Conservation (phyloP, 805 yeast genomes). For the Metschnikowia hibisci region DNA sequence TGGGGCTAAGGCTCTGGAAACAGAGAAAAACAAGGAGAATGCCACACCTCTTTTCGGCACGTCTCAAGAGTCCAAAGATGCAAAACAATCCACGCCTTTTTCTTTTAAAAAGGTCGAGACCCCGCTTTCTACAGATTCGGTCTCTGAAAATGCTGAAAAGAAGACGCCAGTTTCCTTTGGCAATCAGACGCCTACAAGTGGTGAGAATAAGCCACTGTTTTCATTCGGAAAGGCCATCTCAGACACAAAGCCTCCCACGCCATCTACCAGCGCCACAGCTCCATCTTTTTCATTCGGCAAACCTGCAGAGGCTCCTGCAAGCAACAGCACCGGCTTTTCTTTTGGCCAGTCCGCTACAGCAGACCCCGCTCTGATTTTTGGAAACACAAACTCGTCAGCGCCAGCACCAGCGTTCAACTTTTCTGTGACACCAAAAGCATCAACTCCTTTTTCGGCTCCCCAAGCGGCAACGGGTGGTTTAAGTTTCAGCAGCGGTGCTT, state of each 20-base stretch:
- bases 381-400: conserved; percentile 14
- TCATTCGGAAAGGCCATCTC: conserved; percentile 16
- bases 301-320: conserved; percentile 3
- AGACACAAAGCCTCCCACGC: background rate
- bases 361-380: conserved; percentile 32
- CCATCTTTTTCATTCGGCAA: conserved; percentile 13
- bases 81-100: conserved; percentile 3
- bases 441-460: conserved; percentile 6
- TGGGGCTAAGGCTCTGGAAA: background rate
- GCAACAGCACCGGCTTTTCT: conserved; percentile 10
- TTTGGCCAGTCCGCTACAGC: conserved; percentile 24
- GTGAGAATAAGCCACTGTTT: conserved; percentile 13
- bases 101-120: background rate
- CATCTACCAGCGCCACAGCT: conserved; percentile 6
- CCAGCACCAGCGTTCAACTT: conserved; percentile 17
- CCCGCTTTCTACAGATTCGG: too few species aligned
- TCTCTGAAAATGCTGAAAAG: background rate
- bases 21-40: background rate
- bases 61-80: background rate
- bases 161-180: conserved; percentile 8
- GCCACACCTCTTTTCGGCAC: background rate
- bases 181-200: background rate
- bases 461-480: conserved; percentile 10
- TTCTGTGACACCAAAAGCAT: conserved; percentile 6
- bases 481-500: conserved; percentile 11